These are phyloP conservation scores for Cupressus sempervirens DNA, from an alignment of 75 land plant genomes.

Conservation along the genomic window DNA sequence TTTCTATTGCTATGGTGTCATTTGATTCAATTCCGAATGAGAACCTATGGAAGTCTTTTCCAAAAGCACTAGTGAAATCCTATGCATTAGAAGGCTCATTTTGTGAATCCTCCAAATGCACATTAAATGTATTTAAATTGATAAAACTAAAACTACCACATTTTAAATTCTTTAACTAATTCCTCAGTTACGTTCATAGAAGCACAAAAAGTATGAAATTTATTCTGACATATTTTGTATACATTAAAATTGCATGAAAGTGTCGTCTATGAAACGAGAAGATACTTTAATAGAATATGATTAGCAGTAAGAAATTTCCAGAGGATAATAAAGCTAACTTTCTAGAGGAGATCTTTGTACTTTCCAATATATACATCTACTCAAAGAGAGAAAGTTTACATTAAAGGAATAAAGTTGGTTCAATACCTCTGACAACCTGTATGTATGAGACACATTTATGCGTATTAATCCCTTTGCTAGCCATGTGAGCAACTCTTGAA, in stretches of 20 bases:
- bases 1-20: not conserved
- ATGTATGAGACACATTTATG: conserved; percentile 70
- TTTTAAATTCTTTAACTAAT: not conserved
- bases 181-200: not conserved
- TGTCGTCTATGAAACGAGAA: not conserved
- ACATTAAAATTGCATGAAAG: not conserved
- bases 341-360: not conserved
- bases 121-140: not conserved
- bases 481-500: conserved; percentile 75
- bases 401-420: not conserved
- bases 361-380: not conserved
- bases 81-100: not conserved
- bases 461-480: conserved; percentile 60
- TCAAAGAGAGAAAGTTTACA: not conserved
- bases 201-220: not conserved
- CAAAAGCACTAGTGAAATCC: not conserved
- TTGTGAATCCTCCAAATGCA: not conserved
- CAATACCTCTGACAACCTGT: conserved; percentile 63
- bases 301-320: not conserved
- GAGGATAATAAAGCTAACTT: not conserved
- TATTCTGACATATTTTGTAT: not conserved
- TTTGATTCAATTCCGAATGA: too few relatives aligned
- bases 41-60: too few relatives aligned
- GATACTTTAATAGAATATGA: not conserved
- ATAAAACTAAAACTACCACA: not conserved